Evolutionary conservation across 768 basidiomycete genomes (phyloP).

Genomic region (Tulasnella sp.): DNA sequence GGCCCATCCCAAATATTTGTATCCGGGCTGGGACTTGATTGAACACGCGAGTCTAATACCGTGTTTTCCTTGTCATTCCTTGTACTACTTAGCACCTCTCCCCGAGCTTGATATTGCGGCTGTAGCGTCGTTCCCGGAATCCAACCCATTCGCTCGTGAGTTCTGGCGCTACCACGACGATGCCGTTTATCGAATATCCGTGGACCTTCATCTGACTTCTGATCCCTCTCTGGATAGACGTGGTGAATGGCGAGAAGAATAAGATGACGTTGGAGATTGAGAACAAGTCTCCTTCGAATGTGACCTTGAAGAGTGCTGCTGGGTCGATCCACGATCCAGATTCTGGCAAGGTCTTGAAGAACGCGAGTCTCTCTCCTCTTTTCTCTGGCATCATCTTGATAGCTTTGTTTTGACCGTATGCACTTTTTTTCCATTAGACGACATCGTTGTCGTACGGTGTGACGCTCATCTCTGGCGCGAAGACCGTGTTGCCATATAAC

Average conservation of each 20-base stretch:
- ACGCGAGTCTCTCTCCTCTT: constrained; percentile 36
- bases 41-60: not conserved
- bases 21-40: not conserved
- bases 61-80: not conserved
- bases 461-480: constrained; percentile 42
- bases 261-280: constrained; percentile 52
- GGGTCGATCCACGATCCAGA: constrained; percentile 61
- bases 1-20: not conserved
- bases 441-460: constrained; percentile 44
- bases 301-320: constrained; percentile 51
- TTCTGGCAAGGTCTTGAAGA: constrained; percentile 53
- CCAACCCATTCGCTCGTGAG: constrained; percentile 68
- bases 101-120: constrained; percentile 39
- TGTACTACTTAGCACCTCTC: constrained; percentile 3
- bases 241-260: constrained; percentile 78
- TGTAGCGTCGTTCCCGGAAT: constrained; percentile 51
- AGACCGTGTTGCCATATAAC: constrained; percentile 54
- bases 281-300: constrained; percentile 63
- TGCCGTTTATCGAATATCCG: not conserved
- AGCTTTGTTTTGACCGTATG: not conserved
- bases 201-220: not conserved
- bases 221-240: constrained; percentile 35
- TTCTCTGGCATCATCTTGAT: not conserved
- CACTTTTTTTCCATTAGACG: too few species aligned
- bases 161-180: constrained; percentile 16